Evolutionary conservation across 805 yeast species (phyloP).

Genomic region (Dipodascus albidus): DNA sequence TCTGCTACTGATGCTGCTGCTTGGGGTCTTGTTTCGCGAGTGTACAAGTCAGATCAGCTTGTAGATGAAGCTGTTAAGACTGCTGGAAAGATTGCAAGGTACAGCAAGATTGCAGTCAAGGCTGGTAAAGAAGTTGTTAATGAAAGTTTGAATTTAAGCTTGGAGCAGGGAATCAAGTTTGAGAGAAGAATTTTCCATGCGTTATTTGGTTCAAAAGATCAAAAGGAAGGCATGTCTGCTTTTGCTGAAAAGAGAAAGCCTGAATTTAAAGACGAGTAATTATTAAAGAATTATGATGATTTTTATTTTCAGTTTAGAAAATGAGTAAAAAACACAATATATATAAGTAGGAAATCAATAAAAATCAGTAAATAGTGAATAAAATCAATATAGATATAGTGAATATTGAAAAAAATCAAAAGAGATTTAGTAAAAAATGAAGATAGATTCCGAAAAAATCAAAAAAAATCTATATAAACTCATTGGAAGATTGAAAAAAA

Average conservation of each 20-base stretch:
- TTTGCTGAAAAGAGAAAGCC: conserved; percentile 30
- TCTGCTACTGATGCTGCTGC: conserved; percentile 33
- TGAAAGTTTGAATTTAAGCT: conserved; percentile 27
- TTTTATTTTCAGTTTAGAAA: no score
- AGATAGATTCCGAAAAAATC: no score
- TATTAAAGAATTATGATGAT: no score
- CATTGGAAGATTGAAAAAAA: no score
- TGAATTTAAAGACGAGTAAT: neutral
- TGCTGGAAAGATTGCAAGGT: conserved; percentile 32
- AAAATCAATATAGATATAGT: no score
- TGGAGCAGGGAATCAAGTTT: conserved; percentile 30
- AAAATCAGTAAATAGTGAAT: no score
- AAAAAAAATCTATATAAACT: no score
- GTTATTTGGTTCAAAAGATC: conserved; percentile 36
- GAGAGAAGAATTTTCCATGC: conserved; percentile 37
- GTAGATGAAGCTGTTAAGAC: conserved; percentile 34
- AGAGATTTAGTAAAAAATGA: no score
- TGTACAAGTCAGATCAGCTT: conserved; percentile 29
- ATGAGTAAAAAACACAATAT: no score
- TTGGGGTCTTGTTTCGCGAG: conserved; percentile 38
- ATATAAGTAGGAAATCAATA: no score
- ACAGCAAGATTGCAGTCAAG: conserved; percentile 33
- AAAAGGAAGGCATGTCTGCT: conserved; percentile 40
- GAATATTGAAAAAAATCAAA: no score
- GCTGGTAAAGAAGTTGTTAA: conserved; percentile 38